Percentiles rank a stretch among this genome's conserved stretches.
Evolutionary conservation across 2,329 filamentous ascomycete species (phyloP).

Genomic region (Graphiopsis chlorocephala): DNA sequence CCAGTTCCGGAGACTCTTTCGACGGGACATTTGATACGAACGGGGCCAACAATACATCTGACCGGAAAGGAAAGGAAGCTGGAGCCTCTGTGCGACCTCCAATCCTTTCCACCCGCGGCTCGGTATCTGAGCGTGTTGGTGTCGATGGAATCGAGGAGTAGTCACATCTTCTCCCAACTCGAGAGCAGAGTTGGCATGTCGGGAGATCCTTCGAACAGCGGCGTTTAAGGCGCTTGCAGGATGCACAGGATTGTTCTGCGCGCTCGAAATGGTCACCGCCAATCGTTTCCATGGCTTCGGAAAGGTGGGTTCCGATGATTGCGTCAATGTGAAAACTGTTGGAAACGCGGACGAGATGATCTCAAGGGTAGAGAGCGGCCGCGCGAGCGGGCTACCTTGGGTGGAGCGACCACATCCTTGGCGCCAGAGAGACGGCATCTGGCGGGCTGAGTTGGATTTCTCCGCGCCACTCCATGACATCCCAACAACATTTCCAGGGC

Average conservation of each 20-base stretch:
- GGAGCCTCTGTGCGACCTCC: not conserved
- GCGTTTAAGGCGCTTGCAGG: conserved; percentile 21
- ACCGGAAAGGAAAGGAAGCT: not conserved
- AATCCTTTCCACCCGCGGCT: not conserved
- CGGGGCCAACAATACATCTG: not conserved
- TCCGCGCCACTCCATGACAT: no score
- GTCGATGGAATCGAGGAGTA: conserved; percentile 17
- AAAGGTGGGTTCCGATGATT: not conserved
- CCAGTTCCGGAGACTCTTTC: not conserved
- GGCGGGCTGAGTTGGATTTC: no score
- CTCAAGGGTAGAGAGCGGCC: no score
- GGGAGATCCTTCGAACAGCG: conserved; percentile 22
- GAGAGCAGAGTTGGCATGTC: conserved; percentile 18
- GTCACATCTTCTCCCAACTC: conserved; percentile 19
- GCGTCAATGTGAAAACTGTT: not conserved
- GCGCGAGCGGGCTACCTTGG: no score
- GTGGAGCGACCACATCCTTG: no score
- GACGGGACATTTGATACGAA: not conserved
- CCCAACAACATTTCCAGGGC: no score
- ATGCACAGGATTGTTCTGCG: conserved; percentile 17
- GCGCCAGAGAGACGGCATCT: no score
- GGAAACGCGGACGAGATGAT: not conserved
- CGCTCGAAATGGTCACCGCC: not conserved
- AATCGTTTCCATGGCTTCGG: not conserved
- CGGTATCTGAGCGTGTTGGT: not conserved